phyloP scores from a whole-genome alignment of 1,139 yeast genomes.

The Yamadazyma siamensis region DNA sequence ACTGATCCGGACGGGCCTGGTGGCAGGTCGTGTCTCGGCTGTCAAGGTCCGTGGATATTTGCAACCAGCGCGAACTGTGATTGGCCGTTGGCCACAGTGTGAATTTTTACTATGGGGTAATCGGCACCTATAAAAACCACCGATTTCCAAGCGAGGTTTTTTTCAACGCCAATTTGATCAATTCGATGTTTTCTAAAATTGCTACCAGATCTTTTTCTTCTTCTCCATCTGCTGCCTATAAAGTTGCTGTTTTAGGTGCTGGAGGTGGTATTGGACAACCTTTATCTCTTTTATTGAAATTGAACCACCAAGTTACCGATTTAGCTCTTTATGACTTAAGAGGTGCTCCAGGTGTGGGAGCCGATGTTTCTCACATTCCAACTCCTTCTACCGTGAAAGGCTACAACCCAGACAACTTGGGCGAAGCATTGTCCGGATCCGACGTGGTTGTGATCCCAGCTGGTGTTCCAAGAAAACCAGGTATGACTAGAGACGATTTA shows the following conservation, averaged over 20 bases:
- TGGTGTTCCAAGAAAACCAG: conserved; percentile 97
- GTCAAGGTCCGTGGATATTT: no score
- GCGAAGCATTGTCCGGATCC: conserved; percentile 64
- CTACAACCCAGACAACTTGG: conserved; percentile 60
- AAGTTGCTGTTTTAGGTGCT: conserved; percentile 75
- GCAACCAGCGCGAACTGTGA: no score
- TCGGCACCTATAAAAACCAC: no score
- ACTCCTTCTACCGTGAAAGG: conserved; percentile 72
- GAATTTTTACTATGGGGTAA: no score
- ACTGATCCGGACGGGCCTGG: no score
- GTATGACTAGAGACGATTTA: conserved; percentile 96
- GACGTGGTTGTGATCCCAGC: conserved; percentile 89
- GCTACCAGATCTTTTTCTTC: conserved; percentile 70
- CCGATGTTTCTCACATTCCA: conserved; percentile 87
- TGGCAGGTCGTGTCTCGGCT: no score
- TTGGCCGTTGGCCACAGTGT: no score
- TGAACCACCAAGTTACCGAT: conserved; percentile 56
- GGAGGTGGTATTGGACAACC: conserved; percentile 96
- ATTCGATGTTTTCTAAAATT: conserved; percentile 42
- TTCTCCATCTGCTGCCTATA: conserved; percentile 59
- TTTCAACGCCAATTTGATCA: no score
- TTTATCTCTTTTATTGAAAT: conserved; percentile 76
- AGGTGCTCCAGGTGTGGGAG: conserved; percentile 89
- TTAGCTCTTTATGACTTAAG: conserved; percentile 84
- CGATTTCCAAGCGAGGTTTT: no score